Percentiles rank a stretch among this genome's conserved stretches.
Conservation (phyloP, 345 rosid species). For the Trapa bicornis region DNA sequence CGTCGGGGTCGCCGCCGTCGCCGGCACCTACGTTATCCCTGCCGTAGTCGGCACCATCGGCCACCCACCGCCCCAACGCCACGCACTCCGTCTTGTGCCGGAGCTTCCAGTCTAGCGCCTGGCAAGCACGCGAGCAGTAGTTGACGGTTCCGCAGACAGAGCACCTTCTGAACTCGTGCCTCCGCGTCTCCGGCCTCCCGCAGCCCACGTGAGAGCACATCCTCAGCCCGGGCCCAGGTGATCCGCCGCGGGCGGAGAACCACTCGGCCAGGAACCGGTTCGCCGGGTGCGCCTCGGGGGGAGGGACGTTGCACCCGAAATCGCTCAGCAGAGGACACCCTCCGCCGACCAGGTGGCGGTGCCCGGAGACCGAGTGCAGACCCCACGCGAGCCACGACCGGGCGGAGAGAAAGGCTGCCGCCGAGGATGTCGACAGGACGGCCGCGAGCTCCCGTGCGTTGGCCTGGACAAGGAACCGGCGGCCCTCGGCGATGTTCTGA, state of each 20-base stretch:
- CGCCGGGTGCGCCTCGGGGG: conserved; percentile 79
- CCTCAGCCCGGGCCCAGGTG: conserved; percentile 48
- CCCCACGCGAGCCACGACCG: conserved; percentile 28
- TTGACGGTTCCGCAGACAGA: conserved; percentile 75
- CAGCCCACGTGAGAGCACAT: conserved; percentile 83
- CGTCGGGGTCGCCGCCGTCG: conserved; percentile 18
- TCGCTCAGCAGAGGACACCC: conserved; percentile 79
- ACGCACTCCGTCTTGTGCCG: conserved; percentile 62
- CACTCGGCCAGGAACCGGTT: conserved; percentile 66
- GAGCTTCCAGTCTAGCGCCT: conserved; percentile 81
- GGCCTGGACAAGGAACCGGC: conserved; percentile 28
- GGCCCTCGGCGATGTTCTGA: conserved; percentile 22
- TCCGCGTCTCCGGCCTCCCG: conserved; percentile 81
- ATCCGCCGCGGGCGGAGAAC: conserved; percentile 35
- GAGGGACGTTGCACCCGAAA: conserved; percentile 93
- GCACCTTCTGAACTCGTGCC: conserved; percentile 73
- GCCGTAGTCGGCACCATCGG: conserved; percentile 18
- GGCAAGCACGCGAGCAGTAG: conserved; percentile 88
- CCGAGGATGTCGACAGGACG: conserved; percentile 13
- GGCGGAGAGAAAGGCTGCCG: conserved; percentile 22
- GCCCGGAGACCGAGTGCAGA: conserved; percentile 6
- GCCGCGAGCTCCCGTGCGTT: conserved; percentile 25
- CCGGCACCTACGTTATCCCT: conserved; percentile 19
- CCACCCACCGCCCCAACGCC: conserved; percentile 38
- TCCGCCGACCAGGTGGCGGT: conserved; percentile 18